Evolutionary conservation across 495 filamentous ascomycete species (phyloP), one percentile per base, ranked within the genome.

Genomic region (Immersiella caudata): DNA sequence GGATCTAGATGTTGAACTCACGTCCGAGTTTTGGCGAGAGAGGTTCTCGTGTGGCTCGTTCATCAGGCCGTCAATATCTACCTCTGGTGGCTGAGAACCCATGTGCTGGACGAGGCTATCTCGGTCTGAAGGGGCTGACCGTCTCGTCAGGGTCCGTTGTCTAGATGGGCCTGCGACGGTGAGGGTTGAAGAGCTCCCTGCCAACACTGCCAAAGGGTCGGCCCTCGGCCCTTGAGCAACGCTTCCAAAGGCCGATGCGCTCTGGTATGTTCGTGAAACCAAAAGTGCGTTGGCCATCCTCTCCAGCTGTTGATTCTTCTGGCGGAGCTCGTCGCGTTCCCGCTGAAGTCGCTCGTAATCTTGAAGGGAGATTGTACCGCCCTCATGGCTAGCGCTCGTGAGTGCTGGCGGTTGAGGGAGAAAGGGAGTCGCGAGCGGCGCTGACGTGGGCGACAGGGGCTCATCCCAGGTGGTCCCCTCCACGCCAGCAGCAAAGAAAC

Each of bases 51-150:
- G 68, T 0, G 67, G 68, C 26, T 77, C 75, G 21, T 69, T 63
- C 74, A 77, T 73, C 8, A 77, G 62, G n/a, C 70, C 74, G 3
- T 73, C 36, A 20, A 68, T 51, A 52, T 77, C 72, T 21, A 76
- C 74, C 51, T 77, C 72, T 27, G 68, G 73, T 36, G 70, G 63
- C 40, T 73, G 74, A 21, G 72, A 74, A 50, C 71, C 65, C 74
- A 77, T 76, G 67, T 74, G 68, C 22, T 60, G 71, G 33, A 76
- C 63, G 21, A 76, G 75, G 55, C 62, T 73, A 56, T 69, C 71
- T 20, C 60, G 70, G 16, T 74, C 67, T 7, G 72, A 71, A 1
- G 51, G 33, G 16, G 22, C 40, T 51, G 65, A 40, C 8, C 14
- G 35, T n/a, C 21, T 26, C 11, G 25, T 20, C 14, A 25, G 24